Conservation (phyloP, 1,139 yeast species). For the Debaryomyces psychrophilus region DNA sequence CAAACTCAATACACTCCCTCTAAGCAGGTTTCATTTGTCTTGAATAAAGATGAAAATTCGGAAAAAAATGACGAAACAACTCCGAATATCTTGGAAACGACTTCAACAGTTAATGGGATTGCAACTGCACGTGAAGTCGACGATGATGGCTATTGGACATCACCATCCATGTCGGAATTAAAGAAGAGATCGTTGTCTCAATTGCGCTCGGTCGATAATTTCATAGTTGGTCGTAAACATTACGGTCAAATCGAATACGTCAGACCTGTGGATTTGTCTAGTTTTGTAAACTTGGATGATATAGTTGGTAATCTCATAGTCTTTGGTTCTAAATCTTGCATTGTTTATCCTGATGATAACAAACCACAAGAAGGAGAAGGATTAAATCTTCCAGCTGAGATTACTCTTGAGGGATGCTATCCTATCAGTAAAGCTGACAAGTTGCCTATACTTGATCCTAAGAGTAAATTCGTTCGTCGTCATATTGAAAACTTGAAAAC, state of each 20-base stretch:
- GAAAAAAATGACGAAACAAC: slow-evolving; percentile 19
- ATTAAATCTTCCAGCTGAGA: slow-evolving; percentile 71
- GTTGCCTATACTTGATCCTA: slow-evolving; percentile 76
- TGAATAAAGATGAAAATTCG: slow-evolving; percentile 18
- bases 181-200: slow-evolving; percentile 62
- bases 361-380: slow-evolving; percentile 80
- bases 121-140: slow-evolving; percentile 43
- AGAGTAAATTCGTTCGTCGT: slow-evolving; percentile 67
- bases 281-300: slow-evolving; percentile 58
- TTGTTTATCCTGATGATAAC: slow-evolving; percentile 71
- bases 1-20: slow-evolving; percentile 18
- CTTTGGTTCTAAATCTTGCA: slow-evolving; percentile 63
- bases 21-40: slow-evolving; percentile 43
- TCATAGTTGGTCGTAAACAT: slow-evolving; percentile 79
- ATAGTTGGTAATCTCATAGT: slow-evolving; percentile 68
- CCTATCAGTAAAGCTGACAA: slow-evolving; percentile 75
- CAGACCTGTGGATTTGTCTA: slow-evolving; percentile 80
- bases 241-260: slow-evolving; percentile 77
- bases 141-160: slow-evolving; percentile 81
- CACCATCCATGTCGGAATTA: slow-evolving; percentile 72
- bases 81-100: slow-evolving; percentile 10
- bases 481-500: slow-evolving; percentile 71
- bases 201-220: slow-evolving; percentile 62
- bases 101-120: slow-evolving; percentile 21
- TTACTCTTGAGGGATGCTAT: slow-evolving; percentile 76